Evolutionary conservation across 1,284 basidiomycete genomes (phyloP), one percentile per base, ranked within the genome.

Genomic region (Ustilago nuda): DNA sequence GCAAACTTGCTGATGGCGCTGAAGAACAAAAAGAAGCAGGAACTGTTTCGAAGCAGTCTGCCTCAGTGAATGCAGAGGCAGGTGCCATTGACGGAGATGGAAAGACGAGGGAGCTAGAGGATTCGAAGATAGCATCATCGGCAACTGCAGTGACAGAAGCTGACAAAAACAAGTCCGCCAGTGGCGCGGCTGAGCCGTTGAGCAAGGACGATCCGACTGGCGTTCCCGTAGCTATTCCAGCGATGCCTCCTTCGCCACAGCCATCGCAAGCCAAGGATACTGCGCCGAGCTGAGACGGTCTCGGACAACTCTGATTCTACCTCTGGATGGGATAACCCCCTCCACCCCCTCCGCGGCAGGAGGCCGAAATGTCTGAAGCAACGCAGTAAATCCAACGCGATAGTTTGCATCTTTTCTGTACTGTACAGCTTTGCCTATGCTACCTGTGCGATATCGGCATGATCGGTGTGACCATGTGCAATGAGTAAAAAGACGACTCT

Each of bases 301-400:
- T 12, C 30, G 1, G 13, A 50, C 9, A 32, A 32, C n/a, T 27
- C 12, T 27, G 41, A 67, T 32, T 11, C 41, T 5, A 36, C 43
- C 35, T 23, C 60, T 8, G 60, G 39, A 30, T 35, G 30, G 63
- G 57, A 59, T 15, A 32, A 43, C 23, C 41, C 41, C 19, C 13
- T 19, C 36, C n/a, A 43, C 23, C 41, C 41, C 19, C 13, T 19
- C 36, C n/a, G 50, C 11, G 11, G 17, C n/a, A 60, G 19, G 67
- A 70, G 17, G 61, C 64, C 23, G 67, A 70, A 52, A 70, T 70
- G 67, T 56, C 61, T 19, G 61, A 70, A 57, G 61, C 61, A 39
- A 23, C 53, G n/a, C 53, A n/a, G 36, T 41, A 51, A 36, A 9
- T n/a, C 33, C 27, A 36, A n/a, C 17, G 11, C 23, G 33, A 17